These are phyloP conservation scores for Chlorella variabilis DNA, from an alignment of 163 green algal genomes.

Conservation along the genomic window DNA sequence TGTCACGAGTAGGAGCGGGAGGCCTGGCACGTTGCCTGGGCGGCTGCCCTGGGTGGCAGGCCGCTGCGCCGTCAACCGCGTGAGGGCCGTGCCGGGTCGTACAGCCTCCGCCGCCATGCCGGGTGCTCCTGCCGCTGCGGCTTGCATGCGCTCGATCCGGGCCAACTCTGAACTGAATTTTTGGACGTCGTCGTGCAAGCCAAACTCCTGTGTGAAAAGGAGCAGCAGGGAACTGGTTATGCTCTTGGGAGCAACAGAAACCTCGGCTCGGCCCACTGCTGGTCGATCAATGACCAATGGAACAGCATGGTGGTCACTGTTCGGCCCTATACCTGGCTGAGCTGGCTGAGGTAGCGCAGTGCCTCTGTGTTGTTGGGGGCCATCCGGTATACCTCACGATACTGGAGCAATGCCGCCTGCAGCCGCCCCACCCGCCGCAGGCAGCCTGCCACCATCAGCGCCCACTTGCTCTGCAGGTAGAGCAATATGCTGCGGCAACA, in stretches of 20 bases:
- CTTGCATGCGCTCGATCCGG: conserved; percentile 57
- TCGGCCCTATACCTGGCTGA: conserved; percentile 78
- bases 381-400: conserved; percentile 66
- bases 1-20: no score
- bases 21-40: no score
- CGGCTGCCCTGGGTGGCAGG: conserved; percentile 5
- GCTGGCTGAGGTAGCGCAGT: conserved; percentile 85
- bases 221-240: no score
- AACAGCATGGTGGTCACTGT: no score
- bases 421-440: conserved; percentile 49
- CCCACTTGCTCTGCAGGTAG: conserved; percentile 81
- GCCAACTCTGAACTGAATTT: conserved; percentile 61
- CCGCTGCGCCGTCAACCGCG: conserved; percentile 6
- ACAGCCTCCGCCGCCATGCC: not conserved
- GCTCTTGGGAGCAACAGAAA: no score
- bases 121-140: not conserved
- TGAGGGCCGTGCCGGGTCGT: conserved; percentile 4
- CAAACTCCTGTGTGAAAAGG: conserved; percentile 54
- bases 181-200: conserved; percentile 53
- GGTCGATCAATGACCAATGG: no score
- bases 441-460: conserved; percentile 82
- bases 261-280: no score
- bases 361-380: conserved; percentile 88
- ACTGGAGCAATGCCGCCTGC: conserved; percentile 52
- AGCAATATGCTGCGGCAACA: not conserved